A percentile compares a stretch with the other conserved stretches of the same genome.
These are phyloP conservation scores for Beauveria scarabaeidicola DNA, from an alignment of 2,329 filamentous ascomycete species.

Conservation along the genomic window DNA sequence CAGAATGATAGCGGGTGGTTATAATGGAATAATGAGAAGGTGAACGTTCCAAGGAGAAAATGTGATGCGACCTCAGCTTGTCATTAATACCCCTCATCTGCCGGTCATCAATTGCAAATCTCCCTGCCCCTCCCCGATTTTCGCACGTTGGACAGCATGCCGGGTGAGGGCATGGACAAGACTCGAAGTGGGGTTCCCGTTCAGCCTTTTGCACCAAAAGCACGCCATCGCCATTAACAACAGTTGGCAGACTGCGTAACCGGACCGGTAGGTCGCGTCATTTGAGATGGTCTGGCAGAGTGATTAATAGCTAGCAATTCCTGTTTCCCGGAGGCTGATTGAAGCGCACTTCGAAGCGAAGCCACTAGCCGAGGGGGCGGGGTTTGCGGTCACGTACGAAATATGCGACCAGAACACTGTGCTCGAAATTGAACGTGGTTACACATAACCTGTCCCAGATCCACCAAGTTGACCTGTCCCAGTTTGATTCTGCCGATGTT, in stretches of 20 bases:
- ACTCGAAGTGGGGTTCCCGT: not conserved
- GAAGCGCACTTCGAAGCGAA: not conserved
- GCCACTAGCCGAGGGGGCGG: not conserved
- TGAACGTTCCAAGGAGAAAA: not conserved
- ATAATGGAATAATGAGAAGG: not conserved
- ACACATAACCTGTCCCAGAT: too few species aligned
- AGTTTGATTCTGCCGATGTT: too few species aligned
- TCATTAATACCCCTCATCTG: slow-evolving; percentile 5
- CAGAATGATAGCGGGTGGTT: not conserved
- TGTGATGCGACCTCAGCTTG: not conserved
- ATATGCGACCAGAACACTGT: not conserved
- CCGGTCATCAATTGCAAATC: not conserved
- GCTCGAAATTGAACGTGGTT: too few species aligned
- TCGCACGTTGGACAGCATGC: not conserved
- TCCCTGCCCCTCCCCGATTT: slow-evolving; percentile 8
- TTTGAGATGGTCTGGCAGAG: not conserved
- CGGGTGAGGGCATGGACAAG: not conserved
- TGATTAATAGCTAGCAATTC: not conserved
- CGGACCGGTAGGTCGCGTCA: not conserved
- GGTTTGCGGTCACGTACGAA: not conserved
- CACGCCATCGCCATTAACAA: slow-evolving; percentile 12
- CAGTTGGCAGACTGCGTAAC: slow-evolving; percentile 1
- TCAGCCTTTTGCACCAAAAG: not conserved
- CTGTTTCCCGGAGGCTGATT: not conserved
- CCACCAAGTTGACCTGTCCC: too few species aligned